Evolutionary conservation across 441 rosid genomes (phyloP).

Genomic region (Bruguiera hainesii): DNA sequence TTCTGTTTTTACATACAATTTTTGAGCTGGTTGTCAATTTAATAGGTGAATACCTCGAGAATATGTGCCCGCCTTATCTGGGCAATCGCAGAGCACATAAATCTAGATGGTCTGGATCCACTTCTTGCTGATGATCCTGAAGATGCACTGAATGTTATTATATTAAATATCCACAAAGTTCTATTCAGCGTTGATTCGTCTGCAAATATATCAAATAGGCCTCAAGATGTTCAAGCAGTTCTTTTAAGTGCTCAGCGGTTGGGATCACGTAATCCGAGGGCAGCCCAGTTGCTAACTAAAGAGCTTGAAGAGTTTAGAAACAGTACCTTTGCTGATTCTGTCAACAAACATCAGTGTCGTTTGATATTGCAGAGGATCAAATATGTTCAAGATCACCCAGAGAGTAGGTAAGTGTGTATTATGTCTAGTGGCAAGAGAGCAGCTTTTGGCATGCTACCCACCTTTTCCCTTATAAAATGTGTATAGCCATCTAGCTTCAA

Average conservation of each 20-base stretch:
- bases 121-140: conserved; percentile 99
- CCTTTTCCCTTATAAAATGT: not conserved
- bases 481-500: not conserved
- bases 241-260: conserved; percentile 86
- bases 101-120: conserved; percentile 96
- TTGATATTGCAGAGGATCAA: conserved; percentile 90
- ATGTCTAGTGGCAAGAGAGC: too few relatives aligned
- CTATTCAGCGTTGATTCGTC: conserved; percentile 80
- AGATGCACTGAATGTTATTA: conserved; percentile 76
- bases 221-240: conserved; percentile 95
- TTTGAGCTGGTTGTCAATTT: conserved; percentile 10
- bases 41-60: conserved; percentile 79
- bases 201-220: conserved; percentile 74
- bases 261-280: conserved; percentile 89
- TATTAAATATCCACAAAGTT: conserved; percentile 85
- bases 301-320: conserved; percentile 96
- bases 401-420: conserved; percentile 51
- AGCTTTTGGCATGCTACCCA: not conserved
- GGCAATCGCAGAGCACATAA: conserved; percentile 92
- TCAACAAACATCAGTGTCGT: conserved; percentile 93
- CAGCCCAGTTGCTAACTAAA: conserved; percentile 73
- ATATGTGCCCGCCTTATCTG: conserved; percentile 80
- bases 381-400: conserved; percentile 69
- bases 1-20: too few relatives aligned
- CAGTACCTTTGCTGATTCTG: conserved; percentile 79